Percentiles rank a stretch among this genome's conserved stretches.
Conservation (phyloP, 148 eudicot species). For the Camellia lanceoleosa region DNA sequence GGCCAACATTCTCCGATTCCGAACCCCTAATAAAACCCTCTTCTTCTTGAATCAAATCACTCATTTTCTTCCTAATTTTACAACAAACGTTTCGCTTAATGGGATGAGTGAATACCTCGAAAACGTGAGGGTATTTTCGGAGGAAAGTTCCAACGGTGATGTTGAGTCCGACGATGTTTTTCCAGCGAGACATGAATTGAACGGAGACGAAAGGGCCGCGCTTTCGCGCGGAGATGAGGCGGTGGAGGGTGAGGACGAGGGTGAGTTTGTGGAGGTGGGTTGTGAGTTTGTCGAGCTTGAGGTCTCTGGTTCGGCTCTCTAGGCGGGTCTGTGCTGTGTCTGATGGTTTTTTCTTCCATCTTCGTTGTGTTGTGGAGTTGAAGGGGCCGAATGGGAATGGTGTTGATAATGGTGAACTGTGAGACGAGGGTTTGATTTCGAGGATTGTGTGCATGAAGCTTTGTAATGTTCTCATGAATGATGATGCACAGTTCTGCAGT, state of each 20-base stretch:
- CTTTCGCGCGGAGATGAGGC: constrained; percentile 43
- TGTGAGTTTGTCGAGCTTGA: constrained; percentile 48
- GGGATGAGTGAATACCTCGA: constrained; percentile 70
- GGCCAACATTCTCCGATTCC: constrained; percentile 50
- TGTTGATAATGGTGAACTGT: not conserved
- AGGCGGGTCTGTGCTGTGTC: constrained; percentile 70
- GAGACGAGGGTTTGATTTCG: not conserved
- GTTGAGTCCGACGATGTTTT: constrained; percentile 44
- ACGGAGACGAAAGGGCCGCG: constrained; percentile 59
- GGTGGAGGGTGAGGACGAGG: constrained; percentile 54
- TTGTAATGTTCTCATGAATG: not conserved
- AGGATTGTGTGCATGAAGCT: not conserved
- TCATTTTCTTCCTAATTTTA: constrained; percentile 37
- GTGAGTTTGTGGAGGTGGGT: constrained; percentile 38
- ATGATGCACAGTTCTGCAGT: too few relatives aligned
- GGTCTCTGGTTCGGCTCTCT: constrained; percentile 64
- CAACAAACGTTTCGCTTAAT: constrained; percentile 56
- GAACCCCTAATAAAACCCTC: constrained; percentile 19
- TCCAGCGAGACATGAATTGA: constrained; percentile 65
- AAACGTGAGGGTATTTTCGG: constrained; percentile 51
- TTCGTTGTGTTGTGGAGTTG: constrained; percentile 45
- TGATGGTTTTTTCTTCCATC: constrained; percentile 62
- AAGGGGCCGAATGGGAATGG: constrained; percentile 51
- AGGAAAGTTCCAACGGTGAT: constrained; percentile 44
- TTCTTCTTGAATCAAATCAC: constrained; percentile 46